phyloP scores from a whole-genome alignment of 202 grass and related monocot genomes.

The Saccharum hybrid region DNA sequence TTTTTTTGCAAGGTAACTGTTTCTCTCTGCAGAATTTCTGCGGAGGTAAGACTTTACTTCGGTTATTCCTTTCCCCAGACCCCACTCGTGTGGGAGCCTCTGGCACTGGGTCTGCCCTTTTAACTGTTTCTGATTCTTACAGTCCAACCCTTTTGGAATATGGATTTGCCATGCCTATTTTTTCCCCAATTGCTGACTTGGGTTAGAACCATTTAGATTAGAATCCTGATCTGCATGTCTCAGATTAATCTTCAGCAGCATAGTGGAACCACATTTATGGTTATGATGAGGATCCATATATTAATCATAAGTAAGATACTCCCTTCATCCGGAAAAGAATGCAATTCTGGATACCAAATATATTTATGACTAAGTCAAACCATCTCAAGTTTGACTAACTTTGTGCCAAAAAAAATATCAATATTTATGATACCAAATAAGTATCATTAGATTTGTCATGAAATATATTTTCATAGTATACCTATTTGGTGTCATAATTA shows the following conservation, averaged over 20 bases:
- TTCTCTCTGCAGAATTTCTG: no score
- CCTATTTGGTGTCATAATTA: background rate
- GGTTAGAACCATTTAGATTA: background rate
- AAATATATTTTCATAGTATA: background rate
- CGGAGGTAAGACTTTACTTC: no score
- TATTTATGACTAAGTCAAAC: no score
- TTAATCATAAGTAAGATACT: constrained; percentile 1
- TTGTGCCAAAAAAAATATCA: background rate
- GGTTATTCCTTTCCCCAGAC: no score
- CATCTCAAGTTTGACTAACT: background rate
- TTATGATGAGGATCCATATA: background rate
- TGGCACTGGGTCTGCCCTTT: no score
- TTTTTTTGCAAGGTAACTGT: background rate
- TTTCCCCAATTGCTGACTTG: background rate
- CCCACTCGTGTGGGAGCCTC: no score
- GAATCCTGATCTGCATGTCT: background rate
- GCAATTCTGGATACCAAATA: background rate
- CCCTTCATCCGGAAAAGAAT: background rate
- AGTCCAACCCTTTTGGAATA: no score
- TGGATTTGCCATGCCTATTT: background rate
- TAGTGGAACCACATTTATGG: background rate
- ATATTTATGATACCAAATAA: background rate
- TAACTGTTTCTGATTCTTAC: background rate
- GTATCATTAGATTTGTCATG: constrained; percentile 1
- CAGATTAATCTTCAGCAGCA: background rate